A percentile compares a stretch with the other conserved stretches of the same genome.
Evolutionary conservation across 2,329 filamentous ascomycete species (phyloP).

Genomic region (Chaetomium sp.): DNA sequence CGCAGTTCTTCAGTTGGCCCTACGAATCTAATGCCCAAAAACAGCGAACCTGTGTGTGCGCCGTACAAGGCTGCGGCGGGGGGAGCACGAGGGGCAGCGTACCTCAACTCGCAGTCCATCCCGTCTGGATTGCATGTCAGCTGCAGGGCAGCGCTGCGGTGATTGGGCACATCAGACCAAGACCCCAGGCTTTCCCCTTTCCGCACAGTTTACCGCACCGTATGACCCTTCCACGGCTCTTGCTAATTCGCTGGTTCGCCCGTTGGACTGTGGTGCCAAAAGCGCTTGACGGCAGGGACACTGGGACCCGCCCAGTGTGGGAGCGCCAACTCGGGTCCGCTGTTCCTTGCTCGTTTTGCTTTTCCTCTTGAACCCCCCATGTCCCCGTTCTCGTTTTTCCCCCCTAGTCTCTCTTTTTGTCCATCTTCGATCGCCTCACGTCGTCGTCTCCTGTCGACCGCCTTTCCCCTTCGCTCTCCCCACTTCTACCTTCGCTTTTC

Average conservation of each 20-base stretch:
- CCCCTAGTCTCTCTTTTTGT: slow-evolving; percentile 37
- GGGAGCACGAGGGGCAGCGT: background rate
- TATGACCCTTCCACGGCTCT: slow-evolving; percentile 3
- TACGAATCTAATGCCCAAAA: background rate
- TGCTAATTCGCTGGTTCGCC: slow-evolving; percentile 25
- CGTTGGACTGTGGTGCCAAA: slow-evolving; percentile 20
- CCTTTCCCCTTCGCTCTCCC: slow-evolving; percentile 32
- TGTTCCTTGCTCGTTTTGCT: slow-evolving; percentile 32
- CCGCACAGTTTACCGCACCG: slow-evolving; percentile 24
- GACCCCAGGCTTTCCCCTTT: background rate
- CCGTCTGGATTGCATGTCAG: slow-evolving; percentile 3
- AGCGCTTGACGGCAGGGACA: slow-evolving; percentile 30
- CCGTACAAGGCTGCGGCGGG: background rate
- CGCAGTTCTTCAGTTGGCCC: background rate
- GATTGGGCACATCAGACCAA: slow-evolving; percentile 21
- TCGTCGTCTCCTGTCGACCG: slow-evolving; percentile 33
- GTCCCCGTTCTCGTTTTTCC: slow-evolving; percentile 36
- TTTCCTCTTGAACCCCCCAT: slow-evolving; percentile 40
- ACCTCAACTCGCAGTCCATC: background rate
- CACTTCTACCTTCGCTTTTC: slow-evolving; percentile 47
- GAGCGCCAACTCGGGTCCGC: slow-evolving; percentile 28
- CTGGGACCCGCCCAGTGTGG: slow-evolving; percentile 35
- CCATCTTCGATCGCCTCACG: slow-evolving; percentile 36
- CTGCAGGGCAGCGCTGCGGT: slow-evolving; percentile 15
- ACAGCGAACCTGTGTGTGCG: background rate